Evolutionary conservation across 345 rosid genomes (phyloP).

Genomic region (Lagerstroemia speciosa): DNA sequence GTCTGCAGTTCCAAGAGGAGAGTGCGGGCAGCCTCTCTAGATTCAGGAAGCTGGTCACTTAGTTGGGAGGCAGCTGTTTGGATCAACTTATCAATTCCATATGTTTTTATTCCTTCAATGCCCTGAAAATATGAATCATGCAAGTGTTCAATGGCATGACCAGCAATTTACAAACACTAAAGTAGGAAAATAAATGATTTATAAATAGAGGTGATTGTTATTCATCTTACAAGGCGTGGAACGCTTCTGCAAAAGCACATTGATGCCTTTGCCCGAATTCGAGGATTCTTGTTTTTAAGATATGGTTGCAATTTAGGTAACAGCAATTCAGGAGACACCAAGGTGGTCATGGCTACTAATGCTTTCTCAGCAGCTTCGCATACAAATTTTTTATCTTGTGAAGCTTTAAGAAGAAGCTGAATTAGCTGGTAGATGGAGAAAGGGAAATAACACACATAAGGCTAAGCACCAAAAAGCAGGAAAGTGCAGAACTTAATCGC

Average conservation of each 20-base stretch:
- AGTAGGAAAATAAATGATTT: not conserved
- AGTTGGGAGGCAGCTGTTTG: slow-evolving; percentile 84
- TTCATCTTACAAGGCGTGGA: slow-evolving; percentile 52
- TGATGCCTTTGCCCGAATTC: slow-evolving; percentile 88
- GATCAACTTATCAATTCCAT: slow-evolving; percentile 77
- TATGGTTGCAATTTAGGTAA: slow-evolving; percentile 76
- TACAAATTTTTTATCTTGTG: slow-evolving; percentile 91
- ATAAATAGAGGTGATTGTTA: not conserved
- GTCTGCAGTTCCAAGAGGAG: slow-evolving; percentile 75
- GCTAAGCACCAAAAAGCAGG: not conserved
- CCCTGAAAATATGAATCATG: slow-evolving; percentile 38
- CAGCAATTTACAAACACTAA: not conserved
- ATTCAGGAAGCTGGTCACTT: slow-evolving; percentile 93
- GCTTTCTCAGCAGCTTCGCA: slow-evolving; percentile 98
- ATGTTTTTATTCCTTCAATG: slow-evolving; percentile 67
- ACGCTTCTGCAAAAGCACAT: slow-evolving; percentile 78
- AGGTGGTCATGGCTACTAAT: slow-evolving; percentile 62
- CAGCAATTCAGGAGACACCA: slow-evolving; percentile 49
- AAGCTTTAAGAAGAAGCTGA: slow-evolving; percentile 89
- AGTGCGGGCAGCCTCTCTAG: slow-evolving; percentile 85
- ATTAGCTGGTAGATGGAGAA: slow-evolving; percentile 49
- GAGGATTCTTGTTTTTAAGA: slow-evolving; percentile 76
- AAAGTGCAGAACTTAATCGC: not conserved
- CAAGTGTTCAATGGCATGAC: not conserved
- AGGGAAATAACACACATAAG: not conserved